Evolutionary conservation across 257 asterid genomes (phyloP).

Genomic region (Lantana camara): DNA sequence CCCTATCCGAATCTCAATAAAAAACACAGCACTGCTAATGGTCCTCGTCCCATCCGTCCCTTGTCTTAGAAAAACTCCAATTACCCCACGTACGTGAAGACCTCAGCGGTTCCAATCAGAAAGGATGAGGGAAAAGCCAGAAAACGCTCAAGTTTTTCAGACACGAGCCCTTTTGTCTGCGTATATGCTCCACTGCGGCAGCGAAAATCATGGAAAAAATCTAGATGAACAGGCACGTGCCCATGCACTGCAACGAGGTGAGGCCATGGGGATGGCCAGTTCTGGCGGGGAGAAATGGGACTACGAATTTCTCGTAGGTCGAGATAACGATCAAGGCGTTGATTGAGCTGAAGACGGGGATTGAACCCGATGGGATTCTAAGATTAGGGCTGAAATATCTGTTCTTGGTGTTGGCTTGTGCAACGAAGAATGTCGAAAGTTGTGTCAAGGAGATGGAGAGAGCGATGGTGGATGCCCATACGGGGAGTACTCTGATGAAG

Average conservation of each 20-base stretch:
- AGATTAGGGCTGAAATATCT: constrained; percentile 39
- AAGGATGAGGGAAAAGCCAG: constrained; percentile 68
- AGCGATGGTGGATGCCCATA: constrained; percentile 68
- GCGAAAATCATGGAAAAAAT: constrained; percentile 54
- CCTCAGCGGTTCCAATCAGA: constrained; percentile 58
- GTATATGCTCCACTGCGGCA: constrained; percentile 48
- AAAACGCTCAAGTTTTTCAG: constrained; percentile 30
- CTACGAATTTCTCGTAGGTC: constrained; percentile 47
- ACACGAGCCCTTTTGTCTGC: constrained; percentile 27
- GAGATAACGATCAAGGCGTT: constrained; percentile 59
- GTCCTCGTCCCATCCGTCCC: constrained; percentile 67
- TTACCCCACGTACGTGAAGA: constrained; percentile 66
- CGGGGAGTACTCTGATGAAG: constrained; percentile 52
- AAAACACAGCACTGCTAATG: constrained; percentile 60
- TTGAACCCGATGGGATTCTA: constrained; percentile 55
- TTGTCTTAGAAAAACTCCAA: constrained; percentile 66
- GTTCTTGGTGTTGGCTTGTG: constrained; percentile 53
- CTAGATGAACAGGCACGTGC: constrained; percentile 53
- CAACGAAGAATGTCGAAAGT: constrained; percentile 59
- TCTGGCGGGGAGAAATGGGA: constrained; percentile 45
- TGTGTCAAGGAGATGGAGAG: constrained; percentile 60
- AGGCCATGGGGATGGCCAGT: constrained; percentile 67
- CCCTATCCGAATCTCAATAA: constrained; percentile 71
- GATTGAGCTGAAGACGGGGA: constrained; percentile 51
- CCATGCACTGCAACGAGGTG: constrained; percentile 66